Conservation (phyloP, 75 land plant species). For the Cupressus sempervirens region DNA sequence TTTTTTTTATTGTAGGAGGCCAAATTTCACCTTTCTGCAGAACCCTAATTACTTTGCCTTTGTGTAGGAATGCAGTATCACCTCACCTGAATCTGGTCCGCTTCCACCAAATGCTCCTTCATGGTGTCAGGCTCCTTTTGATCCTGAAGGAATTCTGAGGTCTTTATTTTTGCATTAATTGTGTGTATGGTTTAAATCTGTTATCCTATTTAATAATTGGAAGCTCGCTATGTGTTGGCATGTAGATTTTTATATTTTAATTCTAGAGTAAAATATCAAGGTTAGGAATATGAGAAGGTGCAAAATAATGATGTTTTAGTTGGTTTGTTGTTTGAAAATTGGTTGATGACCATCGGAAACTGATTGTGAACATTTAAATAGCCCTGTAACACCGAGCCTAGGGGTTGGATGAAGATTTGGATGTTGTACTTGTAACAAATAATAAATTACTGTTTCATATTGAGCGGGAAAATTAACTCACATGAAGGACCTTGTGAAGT, state of each 20-base stretch:
- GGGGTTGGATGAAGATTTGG: no score
- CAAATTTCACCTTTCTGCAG: not conserved
- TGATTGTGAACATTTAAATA: no score
- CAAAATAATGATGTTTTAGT: no score
- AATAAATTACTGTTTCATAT: no score
- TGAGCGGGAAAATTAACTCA: not conserved
- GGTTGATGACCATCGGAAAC: no score
- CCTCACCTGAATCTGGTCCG: constrained; percentile 62
- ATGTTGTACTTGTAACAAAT: no score
- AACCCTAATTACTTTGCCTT: constrained; percentile 6
- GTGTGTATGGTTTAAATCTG: not conserved
- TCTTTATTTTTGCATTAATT: not conserved
- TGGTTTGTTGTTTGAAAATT: no score
- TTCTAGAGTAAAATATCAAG: not conserved
- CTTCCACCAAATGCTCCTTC: constrained; percentile 69
- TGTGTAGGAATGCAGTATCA: constrained; percentile 56
- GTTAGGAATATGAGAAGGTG: not conserved
- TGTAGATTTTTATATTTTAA: not conserved
- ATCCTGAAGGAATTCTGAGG: constrained; percentile 84
- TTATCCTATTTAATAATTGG: not conserved
- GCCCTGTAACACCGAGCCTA: no score
- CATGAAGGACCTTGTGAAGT: not conserved
- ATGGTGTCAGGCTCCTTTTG: constrained; percentile 90
- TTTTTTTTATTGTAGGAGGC: not conserved
- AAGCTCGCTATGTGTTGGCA: not conserved